Percentiles rank a stretch among this genome's conserved stretches.
phyloP scores from a whole-genome alignment of 2,329 filamentous ascomycete genomes.

The Myrmaecium sp. region DNA sequence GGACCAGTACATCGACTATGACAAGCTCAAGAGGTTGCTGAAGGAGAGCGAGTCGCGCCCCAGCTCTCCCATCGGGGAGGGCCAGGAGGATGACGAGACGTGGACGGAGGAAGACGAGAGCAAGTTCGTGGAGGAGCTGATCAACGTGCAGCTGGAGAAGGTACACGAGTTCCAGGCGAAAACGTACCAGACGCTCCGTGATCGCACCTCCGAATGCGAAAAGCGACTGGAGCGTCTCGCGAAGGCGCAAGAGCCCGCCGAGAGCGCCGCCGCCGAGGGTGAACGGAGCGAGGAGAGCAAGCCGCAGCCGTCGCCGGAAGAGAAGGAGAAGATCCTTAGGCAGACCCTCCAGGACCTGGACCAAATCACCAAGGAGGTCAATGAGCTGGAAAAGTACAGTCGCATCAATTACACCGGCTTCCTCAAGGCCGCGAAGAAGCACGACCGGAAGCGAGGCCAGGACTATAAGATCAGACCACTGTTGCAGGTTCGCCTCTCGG shows the following conservation, averaged over 20 bases:
- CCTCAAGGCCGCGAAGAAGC: constrained; percentile 97
- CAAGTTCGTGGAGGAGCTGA: constrained; percentile 82
- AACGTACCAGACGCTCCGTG: constrained; percentile 65
- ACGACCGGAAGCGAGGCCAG: constrained; percentile 79
- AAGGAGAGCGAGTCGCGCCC: constrained; percentile 60
- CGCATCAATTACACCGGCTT: constrained; percentile 96
- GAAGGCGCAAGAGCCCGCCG: constrained; percentile 5
- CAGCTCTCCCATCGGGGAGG: constrained; percentile 29
- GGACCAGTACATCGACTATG: constrained; percentile 88
- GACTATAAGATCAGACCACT: constrained; percentile 80
- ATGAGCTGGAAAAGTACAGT: constrained; percentile 87
- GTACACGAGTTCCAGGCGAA: constrained; percentile 77
- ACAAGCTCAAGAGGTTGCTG: constrained; percentile 76
- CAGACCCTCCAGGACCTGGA: constrained; percentile 70
- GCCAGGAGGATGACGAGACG: constrained; percentile 38
- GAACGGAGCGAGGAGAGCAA: constrained; percentile 11
- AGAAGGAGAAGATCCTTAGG: constrained; percentile 39
- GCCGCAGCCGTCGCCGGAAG: constrained; percentile 19
- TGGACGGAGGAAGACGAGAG: constrained; percentile 96
- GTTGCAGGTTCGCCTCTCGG: constrained; percentile 76
- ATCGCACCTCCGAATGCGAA: constrained; percentile 58
- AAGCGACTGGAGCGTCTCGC: constrained; percentile 44
- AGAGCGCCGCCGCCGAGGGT: constrained; percentile 13
- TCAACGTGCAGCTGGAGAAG: constrained; percentile 90
- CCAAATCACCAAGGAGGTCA: constrained; percentile 73